A percentile compares a stretch with the other conserved stretches of the same genome.
phyloP scores from a whole-genome alignment of 352 stramenopile genomes.

The Pythium brassicae region DNA sequence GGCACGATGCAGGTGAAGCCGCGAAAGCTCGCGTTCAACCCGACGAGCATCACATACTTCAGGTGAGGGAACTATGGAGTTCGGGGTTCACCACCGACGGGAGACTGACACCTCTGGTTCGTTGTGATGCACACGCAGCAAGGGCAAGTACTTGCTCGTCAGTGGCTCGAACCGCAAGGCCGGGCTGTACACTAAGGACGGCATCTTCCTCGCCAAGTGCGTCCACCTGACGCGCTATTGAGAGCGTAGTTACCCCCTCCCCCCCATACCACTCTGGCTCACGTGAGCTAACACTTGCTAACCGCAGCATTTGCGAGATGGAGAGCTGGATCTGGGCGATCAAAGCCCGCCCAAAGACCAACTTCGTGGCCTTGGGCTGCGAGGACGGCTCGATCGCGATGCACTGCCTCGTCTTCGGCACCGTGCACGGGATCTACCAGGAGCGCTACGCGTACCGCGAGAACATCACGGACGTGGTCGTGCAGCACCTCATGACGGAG shows the following conservation, averaged over 20 bases:
- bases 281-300: too few species aligned
- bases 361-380: constrained; percentile 81
- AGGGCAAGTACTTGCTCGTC: constrained; percentile 91
- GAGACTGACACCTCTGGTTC: not conserved
- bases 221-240: not conserved
- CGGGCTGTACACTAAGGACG: constrained; percentile 87
- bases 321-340: constrained; percentile 92
- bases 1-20: constrained; percentile 85
- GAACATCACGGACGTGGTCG: constrained; percentile 94
- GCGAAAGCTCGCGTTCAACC: constrained; percentile 90
- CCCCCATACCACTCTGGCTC: too few species aligned
- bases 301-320: constrained; percentile 67
- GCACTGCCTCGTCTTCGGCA: constrained; percentile 88
- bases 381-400: constrained; percentile 85
- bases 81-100: not conserved
- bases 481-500: constrained; percentile 94
- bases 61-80: constrained; percentile 22
- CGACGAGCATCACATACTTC: constrained; percentile 88
- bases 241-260: too few species aligned
- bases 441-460: constrained; percentile 93
- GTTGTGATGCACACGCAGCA: constrained; percentile 25
- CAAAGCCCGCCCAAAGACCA: constrained; percentile 77
- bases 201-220: constrained; percentile 66
- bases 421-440: constrained; percentile 90
- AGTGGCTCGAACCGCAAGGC: constrained; percentile 85